Base-by-base conservation (phyloP, 768 basidiomycete genomes). In the Amanita pseudoporphyria region DNA sequence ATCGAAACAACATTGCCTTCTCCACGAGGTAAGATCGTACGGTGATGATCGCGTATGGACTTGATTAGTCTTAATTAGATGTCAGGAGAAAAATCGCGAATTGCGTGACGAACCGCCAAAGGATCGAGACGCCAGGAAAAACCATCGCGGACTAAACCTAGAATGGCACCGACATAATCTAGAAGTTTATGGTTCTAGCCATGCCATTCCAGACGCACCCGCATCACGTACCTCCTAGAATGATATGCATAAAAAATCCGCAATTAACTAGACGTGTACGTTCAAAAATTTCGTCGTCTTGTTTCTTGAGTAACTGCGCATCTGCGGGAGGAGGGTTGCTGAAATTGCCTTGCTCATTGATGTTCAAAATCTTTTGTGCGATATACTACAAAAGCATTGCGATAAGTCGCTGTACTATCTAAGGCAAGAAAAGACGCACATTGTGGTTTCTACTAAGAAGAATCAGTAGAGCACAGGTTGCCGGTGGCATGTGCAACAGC, bases 261-360 rank as follows among this genome's bases (percentile, higher is more conserved):
- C 79, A 81, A 61, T 89, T 89, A 39, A 88, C 79, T 40, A 87
- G 68, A 42, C 87, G 75, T 9, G 84, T 71, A 24, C 82, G 77
- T 51, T 84, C 72, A 67, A 86, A 89, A 40, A 89, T 79, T 56
- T 88, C 87, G 44, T 86, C 79, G 48, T 89, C 87, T 59, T 89
- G 87, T 0, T 56, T 63, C 12, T 58, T 41, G 37, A 54, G 63
- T 7, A 51, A 52, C 33, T 58, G 57, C 5, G 64, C 58, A 5
- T 63, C 55, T 10, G 54, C 50, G 6, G 53, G 54, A 28, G 60
- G 60, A 19, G 53, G 58, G 44, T 47, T 62, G 57, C 37, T 54
- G 60, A 71, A 84, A 2, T 64, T 73, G 9, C 72, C 70, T 14
- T 62, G 58, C 62, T 91, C 87, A 58, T 91, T 87, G 63, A 89